Evolutionary conservation across 2,329 filamentous ascomycete genomes (phyloP), one percentile per base, ranked within the genome.

Genomic region (Colletotrichum simmondsii): DNA sequence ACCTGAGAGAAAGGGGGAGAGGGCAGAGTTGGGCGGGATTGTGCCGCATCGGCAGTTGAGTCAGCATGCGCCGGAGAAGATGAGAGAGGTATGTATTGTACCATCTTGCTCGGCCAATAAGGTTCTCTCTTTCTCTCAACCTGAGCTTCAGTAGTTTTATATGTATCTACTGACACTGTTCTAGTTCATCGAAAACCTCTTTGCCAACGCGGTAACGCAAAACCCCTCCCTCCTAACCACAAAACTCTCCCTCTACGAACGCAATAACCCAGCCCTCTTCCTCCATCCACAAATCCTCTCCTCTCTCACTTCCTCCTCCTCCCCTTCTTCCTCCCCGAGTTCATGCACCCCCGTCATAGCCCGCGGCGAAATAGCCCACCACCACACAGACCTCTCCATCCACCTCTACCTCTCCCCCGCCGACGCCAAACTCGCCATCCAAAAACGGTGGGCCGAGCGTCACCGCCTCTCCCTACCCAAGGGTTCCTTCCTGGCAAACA

Each of bases 381-480:
- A 82, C 26, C 84, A 86, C 69, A 68, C 68, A 12, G 84, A 86
- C 71, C 81, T 81, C 10, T 84, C 82, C 74, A 74, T 81, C 30
- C 84, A 86, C 74, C 62, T 83, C 22, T 78, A 79, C 4, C 76
- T 86, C 35, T 81, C 81, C 66, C 78, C 83, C 5, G 77, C 75
- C 1, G 84, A 86, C 65, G 83, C 83, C 2, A 78, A 79, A 59
- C 75, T 76, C 54, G 79, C 79, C 2, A 79, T 85, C 58, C 76
- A 68, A 5, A 77, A 75, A 54, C 83, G 83, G 0, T 86, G 84
- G 84, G 84, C 79, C 22, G 80, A 84, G 77, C 76, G 84, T 4
- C 84, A 85, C 61, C 74, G 72, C 61, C 76, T 86, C 2, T 53
- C 73, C 1, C 5, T 83, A 54, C 82, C 83, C 1, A 42, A 28